phyloP scores from a whole-genome alignment of 2,329 filamentous ascomycete species.

The Sporothrix luriei region DNA sequence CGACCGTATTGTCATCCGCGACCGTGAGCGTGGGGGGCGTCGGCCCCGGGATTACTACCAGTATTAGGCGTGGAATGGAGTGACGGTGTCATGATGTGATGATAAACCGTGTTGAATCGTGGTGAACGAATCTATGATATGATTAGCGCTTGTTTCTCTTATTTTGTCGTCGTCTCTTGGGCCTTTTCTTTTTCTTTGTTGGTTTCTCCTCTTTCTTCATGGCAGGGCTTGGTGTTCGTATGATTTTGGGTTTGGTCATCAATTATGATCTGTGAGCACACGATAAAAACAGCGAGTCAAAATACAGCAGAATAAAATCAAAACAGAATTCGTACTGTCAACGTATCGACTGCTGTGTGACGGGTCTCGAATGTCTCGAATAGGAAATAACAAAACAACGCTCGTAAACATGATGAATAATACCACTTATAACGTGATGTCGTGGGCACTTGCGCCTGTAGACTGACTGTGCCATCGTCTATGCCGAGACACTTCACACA shows the following conservation, averaged over 20 bases:
- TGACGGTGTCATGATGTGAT: not conserved
- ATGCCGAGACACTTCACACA: not conserved
- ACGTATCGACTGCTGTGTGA: not conserved
- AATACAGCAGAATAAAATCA: slow-evolving; percentile 4
- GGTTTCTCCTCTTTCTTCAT: not conserved
- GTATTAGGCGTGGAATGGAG: slow-evolving; percentile 9
- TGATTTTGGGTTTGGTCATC: not conserved
- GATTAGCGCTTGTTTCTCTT: slow-evolving; percentile 1
- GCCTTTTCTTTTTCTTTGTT: not conserved
- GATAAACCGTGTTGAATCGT: not conserved
- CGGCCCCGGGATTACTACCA: slow-evolving; percentile 42
- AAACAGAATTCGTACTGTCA: not conserved
- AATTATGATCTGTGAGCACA: not conserved
- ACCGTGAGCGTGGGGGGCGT: slow-evolving; percentile 39
- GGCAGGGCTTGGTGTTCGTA: not conserved
- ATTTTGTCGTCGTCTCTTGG: not conserved
- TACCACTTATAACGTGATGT: not conserved
- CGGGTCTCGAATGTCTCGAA: not conserved
- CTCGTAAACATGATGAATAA: no score
- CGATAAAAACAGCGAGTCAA: not conserved
- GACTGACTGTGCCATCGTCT: not conserved
- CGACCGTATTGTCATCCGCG: slow-evolving; percentile 42
- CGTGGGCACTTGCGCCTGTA: not conserved
- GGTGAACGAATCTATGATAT: not conserved
- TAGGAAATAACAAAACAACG: slow-evolving; percentile 10